A percentile compares a stretch with the other conserved stretches of the same genome.
phyloP scores from a whole-genome alignment of 768 basidiomycete genomes.

The Panus rudis region DNA sequence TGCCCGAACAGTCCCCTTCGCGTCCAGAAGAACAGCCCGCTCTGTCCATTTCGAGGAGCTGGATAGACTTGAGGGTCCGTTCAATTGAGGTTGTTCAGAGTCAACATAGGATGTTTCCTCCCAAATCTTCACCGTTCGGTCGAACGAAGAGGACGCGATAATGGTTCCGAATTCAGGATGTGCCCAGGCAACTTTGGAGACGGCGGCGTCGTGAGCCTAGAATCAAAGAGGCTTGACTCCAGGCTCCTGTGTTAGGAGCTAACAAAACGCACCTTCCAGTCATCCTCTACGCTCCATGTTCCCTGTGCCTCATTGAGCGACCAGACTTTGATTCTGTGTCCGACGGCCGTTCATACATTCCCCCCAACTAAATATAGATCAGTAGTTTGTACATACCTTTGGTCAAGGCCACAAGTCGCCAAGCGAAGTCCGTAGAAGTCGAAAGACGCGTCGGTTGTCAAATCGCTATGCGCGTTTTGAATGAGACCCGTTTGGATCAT shows the following conservation, averaged over 20 bases:
- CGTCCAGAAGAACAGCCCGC: conserved; percentile 69
- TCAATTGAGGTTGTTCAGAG: conserved; percentile 20
- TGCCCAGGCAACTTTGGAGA: conserved; percentile 81
- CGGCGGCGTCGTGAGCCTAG: conserved; percentile 91
- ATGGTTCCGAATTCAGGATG: conserved; percentile 90
- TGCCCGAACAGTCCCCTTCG: conserved; percentile 76
- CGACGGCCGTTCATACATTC: too few species aligned
- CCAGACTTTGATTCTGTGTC: conserved; percentile 78
- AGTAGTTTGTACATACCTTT: conserved; percentile 42
- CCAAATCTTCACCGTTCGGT: conserved; percentile 91
- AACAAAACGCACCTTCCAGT: conserved; percentile 71
- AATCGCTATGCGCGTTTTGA: conserved; percentile 69
- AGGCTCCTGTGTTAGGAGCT: neutral
- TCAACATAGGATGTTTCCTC: conserved; percentile 45
- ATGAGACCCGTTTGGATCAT: conserved; percentile 83
- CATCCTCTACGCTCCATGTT: conserved; percentile 73
- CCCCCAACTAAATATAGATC: conserved; percentile 8
- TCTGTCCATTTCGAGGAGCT: conserved; percentile 58
- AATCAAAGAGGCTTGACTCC: neutral
- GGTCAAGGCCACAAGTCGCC: conserved; percentile 78
- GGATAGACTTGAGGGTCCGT: conserved; percentile 17
- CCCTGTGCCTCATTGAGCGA: conserved; percentile 64
- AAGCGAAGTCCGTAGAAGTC: conserved; percentile 84
- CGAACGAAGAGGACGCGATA: conserved; percentile 82
- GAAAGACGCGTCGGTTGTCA: conserved; percentile 81